A percentile compares a stretch with the other conserved stretches of the same genome.
Evolutionary conservation across 257 asterid genomes (phyloP).

Genomic region (Catharanthus roseus): DNA sequence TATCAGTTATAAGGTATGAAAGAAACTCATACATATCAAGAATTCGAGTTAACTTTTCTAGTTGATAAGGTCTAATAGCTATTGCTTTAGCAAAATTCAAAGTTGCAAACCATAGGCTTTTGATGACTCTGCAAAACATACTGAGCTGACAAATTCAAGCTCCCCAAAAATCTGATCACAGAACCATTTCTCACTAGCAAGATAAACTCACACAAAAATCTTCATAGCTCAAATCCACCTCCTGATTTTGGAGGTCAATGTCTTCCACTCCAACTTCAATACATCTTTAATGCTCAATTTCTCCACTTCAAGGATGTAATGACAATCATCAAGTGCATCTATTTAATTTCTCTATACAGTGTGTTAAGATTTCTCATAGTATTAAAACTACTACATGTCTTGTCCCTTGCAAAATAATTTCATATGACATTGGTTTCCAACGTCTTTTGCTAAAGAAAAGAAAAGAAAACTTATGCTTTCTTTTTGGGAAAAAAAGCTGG

Average conservation of each 20-base stretch:
- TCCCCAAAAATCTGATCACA: conserved; percentile 82
- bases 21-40: conserved; percentile 89
- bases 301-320: conserved; percentile 75
- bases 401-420: too few relatives aligned
- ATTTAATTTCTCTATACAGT: too few relatives aligned
- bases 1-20: conserved; percentile 57
- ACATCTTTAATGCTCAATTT: conserved; percentile 83
- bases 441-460: too few relatives aligned
- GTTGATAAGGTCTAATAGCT: conserved; percentile 75
- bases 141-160: conserved; percentile 44
- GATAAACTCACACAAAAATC: conserved; percentile 71
- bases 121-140: too few relatives aligned
- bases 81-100: conserved; percentile 75
- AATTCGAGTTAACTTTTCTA: conserved; percentile 73
- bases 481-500: too few relatives aligned
- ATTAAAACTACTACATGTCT: too few relatives aligned
- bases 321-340: conserved; percentile 87
- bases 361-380: too few relatives aligned
- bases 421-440: too few relatives aligned
- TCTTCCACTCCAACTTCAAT: too few relatives aligned
- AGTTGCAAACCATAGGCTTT: conserved; percentile 64
- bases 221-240: conserved; percentile 86
- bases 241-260: conserved; percentile 76
- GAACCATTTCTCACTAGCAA: conserved; percentile 65
- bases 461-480: too few relatives aligned